Base-by-base conservation (phyloP, 768 basidiomycete genomes). In the Russula virescens region DNA sequence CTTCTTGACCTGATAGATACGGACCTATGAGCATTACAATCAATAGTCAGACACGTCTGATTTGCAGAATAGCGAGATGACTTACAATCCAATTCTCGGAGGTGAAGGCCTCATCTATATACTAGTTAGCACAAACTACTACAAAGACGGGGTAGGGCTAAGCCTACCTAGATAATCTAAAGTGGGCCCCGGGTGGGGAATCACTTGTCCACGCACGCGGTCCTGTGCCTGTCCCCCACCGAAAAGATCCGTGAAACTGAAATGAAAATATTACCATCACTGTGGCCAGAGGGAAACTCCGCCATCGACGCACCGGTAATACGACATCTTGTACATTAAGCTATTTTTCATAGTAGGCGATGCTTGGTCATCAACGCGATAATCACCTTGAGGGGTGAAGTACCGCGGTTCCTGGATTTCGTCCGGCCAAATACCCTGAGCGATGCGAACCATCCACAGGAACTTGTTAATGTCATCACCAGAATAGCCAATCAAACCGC, bases 381-480 rank as follows among this genome's bases (percentile, higher is more conserved):
- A 99, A 72, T 98, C 97, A 49, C 97, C 97, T 16, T 88, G 78
- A 25, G 86, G 79, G 0, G 89, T 98, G 76, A 99, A 99, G 78
- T 91, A 99, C 72, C 89, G 89, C 42, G 86, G 82, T 75, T 99
- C 97, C 72, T 91, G 93, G 64, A 99, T 91, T 75, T 98, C 97
- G 40, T 98, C 94, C 0, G 97, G 97, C 95, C 95, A 98, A 34
- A 96, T 89, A 53, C 95, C 95, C 70, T 96, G 94, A 5, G 92
- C 85, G 67, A 94, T 93, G 59, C 91, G 85, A 62, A 98, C 88
- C 92, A 98, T 98, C 95, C 95, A 98, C 53, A 99, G 76, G 83
- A 98, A 99, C 76, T 99, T 99, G 84, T 99, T 99, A 79, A 99
- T 90, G 72, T 99, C 97, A 73, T 99, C 97, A 16, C 96, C 97